Conservation (phyloP, 768 basidiomycete species). For the Sarcodon aspratus region DNA sequence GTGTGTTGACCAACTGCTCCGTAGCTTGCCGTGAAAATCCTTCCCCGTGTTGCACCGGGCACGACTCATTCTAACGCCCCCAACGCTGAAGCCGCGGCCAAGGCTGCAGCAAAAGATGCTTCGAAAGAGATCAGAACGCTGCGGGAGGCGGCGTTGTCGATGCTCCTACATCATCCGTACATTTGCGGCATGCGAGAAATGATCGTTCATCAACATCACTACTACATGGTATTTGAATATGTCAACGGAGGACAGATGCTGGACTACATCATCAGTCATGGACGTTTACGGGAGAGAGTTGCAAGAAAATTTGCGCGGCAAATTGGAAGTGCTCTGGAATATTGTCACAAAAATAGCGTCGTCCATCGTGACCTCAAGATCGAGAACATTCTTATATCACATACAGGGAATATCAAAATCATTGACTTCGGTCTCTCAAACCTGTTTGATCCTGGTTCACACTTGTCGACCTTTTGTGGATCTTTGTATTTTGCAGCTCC, state of each 20-base stretch:
- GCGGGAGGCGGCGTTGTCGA: conserved; percentile 88
- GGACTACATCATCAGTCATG: conserved; percentile 99
- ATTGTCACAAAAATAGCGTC: conserved; percentile 95
- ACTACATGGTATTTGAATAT: conserved; percentile 99
- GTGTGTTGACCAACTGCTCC: conserved; percentile 2
- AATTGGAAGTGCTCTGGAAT: conserved; percentile 92
- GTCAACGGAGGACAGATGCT: conserved; percentile 99
- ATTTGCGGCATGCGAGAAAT: conserved; percentile 99
- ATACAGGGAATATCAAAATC: conserved; percentile 98
- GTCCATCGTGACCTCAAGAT: conserved; percentile 99
- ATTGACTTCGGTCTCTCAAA: conserved; percentile 99
- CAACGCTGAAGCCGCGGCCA: conserved; percentile 49
- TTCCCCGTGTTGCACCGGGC: conserved; percentile 72
- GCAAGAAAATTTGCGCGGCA: conserved; percentile 97
- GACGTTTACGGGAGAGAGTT: conserved; percentile 86
- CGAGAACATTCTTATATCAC: conserved; percentile 98
- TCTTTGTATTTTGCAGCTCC: conserved; percentile 98
- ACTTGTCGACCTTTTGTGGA: conserved; percentile 93
- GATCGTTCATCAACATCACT: conserved; percentile 95
- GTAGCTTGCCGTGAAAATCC: conserved; percentile 97
- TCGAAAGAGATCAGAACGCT: conserved; percentile 95
- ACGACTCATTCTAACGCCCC: conserved; percentile 35
- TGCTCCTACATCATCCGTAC: conserved; percentile 96
- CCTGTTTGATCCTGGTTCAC: conserved; percentile 71
- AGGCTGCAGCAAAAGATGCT: conserved; percentile 80